Base-by-base conservation (phyloP, 768 basidiomycete species). In the Amyloporia xantha region DNA sequence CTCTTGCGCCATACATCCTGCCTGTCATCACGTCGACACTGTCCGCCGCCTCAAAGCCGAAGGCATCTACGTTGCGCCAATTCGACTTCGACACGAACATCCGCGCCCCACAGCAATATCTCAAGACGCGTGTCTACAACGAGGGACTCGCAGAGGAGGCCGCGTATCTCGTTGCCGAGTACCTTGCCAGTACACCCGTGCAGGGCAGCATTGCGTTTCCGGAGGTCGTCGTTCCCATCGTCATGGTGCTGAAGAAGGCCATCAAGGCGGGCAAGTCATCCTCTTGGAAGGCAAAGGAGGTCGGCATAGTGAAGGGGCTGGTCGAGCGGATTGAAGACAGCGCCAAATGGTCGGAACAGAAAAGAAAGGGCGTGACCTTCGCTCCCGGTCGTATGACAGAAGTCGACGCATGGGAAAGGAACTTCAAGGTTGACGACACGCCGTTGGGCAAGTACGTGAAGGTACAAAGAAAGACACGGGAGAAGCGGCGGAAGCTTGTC, bases 201-300 rank as follows among this genome's bases (percentile, higher is more conserved):
- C 86, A 90, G 42, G 86, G 81, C 1, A 89, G 86, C 64, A 82
- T 97, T 51, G 91, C 91, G 1, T 98, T 96, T 74, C 95, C 96
- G 2, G 96, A 99, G 68, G 75, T 95, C 35, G 74, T 82, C 12
- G 78, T 97, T 11, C 93, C 94, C 2, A 70, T 93, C 30, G 68
- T 82, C 13, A 75, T 88, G 10, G 71, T 79, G 1, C 70, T 99
- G 44, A 81, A 82, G 38, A 84, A 86, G 55, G 74, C 78, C 47
- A 58, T 94, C 55, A 97, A 96, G 65, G 71, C 67, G 33, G 70
- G 73, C 21, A 77, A 76, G 48, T 63, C 71, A 30, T 49, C 51
- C 25, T 44, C 41, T 3, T 45, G 39, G 61, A 68, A 41, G 51
- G 60, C 11, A 65, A 89, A 89, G 60, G 84, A 86, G 52, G 71